Base-by-base conservation (phyloP, 176 grass and related monocot species). In the Melocanna baccifera region DNA sequence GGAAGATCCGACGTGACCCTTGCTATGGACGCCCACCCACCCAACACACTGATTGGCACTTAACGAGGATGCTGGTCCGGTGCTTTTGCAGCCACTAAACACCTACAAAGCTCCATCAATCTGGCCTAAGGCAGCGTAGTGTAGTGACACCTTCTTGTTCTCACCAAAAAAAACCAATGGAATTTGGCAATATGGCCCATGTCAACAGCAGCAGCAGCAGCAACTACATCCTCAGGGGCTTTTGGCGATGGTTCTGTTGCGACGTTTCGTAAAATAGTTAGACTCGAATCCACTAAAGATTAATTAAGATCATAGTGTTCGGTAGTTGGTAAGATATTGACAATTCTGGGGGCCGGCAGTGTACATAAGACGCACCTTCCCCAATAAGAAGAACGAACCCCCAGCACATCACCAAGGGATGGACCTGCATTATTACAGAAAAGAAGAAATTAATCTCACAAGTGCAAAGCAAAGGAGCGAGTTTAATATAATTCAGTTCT, bases 381-480 rank as follows among this genome's bases (percentile, higher is more conserved):
- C 96, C 96, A 25, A 91, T 87, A 10, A 95, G 82, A 77, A 98
- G 81, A 86, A 98, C 94, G 86, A 95, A 98, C n/a, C 96, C 96
- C 88, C 92, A 92, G 10, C 64, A 51, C 93, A 98, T 98, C 77
- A 95, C 89, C 36, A 98, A 86, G 2, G 96, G 96, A 87, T 98
- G 93, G 5, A 98, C 93, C 93, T 96, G 72, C 57, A 69, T 59
- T 3, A n/a, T 32, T 3, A 58, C 67, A 71, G 23, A 53, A 59
- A 12, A 68, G 7, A 8, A 19, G 7, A 18, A 53, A 53, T 69
- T 2, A 80, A 23, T 28, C 19, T 56, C 66, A 5, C 9, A 14
- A 42, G 14, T 3, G 32, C 64, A 29, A 77, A 4, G 2, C 5
- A 36, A 50, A 50, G 5, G n/a, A n/a, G n/a, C n/a, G 25, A 16